Base-by-base conservation (phyloP, 2,329 filamentous ascomycete genomes). In the Drechslerella stenobrocha region DNA sequence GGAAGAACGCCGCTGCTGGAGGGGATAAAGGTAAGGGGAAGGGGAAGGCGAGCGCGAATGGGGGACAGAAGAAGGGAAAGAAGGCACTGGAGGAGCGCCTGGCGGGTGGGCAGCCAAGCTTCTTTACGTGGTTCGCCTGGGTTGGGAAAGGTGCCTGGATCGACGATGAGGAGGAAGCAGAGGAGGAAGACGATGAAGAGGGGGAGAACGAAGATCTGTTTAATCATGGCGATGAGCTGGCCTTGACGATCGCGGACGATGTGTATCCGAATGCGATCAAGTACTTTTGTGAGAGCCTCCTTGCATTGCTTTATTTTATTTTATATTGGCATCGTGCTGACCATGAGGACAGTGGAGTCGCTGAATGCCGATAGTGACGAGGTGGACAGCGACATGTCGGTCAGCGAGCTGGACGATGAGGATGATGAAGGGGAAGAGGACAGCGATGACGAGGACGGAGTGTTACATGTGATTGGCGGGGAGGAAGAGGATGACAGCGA, bases 191-290 rank as follows among this genome's bases (percentile, higher is more conserved):
- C 0, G 81, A 88, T 0, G 83, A 85, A 0, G 82, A 85, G 0
- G 80, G 82, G 1, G 81, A 82, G 0, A 78, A 84, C 26, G 83
- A 86, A 70, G 92, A 96, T 77, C 87, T 95, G 72, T 96, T 93
- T 80, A 87, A 88, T n/a, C 84, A 85, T 42, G 92, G 89, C 20
- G 90, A 95, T 72, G 87, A 91, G 69, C 77, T 97, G 47, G 91
- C 90, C 35, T 82, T 90, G 70, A 81, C 85, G 66, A 81, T 97
- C 72, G 84, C 87, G 6, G 91, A 97, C 75, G 92, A 97, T 72
- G 79, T 97, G 52, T 96, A 87, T 86, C 88, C 89, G 47, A 84
- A 85, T 70, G 92, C 91, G 61, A 86, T 95, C 76, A 89, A 88
- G 77, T 95, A 93, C 79, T 97, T 93, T 79, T 88, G 89, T 93